Conservation (phyloP, 192 early-diverging fungal genomes). For the Paraglomus brasilianum region DNA sequence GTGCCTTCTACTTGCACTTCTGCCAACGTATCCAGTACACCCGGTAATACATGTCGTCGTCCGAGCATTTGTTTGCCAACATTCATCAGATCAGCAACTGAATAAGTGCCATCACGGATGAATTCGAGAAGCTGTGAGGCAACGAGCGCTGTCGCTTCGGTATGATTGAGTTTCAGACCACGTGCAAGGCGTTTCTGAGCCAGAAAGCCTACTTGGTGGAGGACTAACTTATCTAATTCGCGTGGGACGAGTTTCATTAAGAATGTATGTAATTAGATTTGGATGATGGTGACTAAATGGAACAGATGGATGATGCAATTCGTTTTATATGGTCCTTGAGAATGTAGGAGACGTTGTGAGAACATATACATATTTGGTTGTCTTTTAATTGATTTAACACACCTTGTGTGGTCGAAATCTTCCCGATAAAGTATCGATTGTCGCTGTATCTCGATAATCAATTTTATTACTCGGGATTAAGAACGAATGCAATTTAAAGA, state of each 20-base stretch:
- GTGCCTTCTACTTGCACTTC: constrained; percentile 92
- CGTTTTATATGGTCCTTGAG: no score
- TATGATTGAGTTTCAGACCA: constrained; percentile 82
- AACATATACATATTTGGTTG: no score
- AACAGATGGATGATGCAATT: no score
- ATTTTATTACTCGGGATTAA: no score
- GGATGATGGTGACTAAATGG: no score
- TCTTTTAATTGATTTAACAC: no score
- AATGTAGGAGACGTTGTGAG: no score
- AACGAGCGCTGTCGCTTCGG: constrained; percentile 88
- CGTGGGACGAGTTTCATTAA: constrained; percentile 81
- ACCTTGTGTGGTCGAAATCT: no score
- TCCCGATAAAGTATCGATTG: no score
- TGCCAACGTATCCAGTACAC: constrained; percentile 66
- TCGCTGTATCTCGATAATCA: no score
- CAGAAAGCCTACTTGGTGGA: constrained; percentile 82
- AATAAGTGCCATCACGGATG: constrained; percentile 85
- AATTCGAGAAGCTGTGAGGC: constrained; percentile 83
- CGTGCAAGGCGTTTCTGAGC: constrained; percentile 90
- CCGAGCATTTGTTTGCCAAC: constrained; percentile 88
- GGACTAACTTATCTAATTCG: constrained; percentile 91
- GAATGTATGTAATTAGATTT: no score
- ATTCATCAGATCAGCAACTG: constrained; percentile 85
- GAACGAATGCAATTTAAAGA: no score
- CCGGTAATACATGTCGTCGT: constrained; percentile 74